Base-by-base conservation (phyloP, 208 protist species). In the Trypanosoma congolense region DNA sequence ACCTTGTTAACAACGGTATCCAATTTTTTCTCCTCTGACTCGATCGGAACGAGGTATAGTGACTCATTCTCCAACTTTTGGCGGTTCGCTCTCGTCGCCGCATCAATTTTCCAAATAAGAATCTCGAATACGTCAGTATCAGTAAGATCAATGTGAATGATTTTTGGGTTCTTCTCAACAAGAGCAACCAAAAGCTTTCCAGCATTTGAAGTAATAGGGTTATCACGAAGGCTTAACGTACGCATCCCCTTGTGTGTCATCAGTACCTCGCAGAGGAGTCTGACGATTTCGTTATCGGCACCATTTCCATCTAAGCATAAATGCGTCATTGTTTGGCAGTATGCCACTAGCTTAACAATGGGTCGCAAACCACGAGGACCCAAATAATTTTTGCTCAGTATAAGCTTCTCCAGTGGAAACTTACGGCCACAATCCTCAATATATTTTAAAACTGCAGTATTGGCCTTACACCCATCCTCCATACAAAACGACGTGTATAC, bases 241-340 rank as follows among this genome's bases (percentile, higher is more conserved):
- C 70, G 41, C 28, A 92, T 45, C 48, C 83, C 70, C 38, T 84
- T 52, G 74, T 96, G 90, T n/a, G 44, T 56, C 61, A 78, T 44
- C 8, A 92, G 61, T 43, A 88, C 83, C 1, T 54, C 68, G 55
- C 77, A 93, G 16, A 94, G 76, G 21, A 43, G 16, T 2, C 63
- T 44, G 4, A 94, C 85, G 14, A 73, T 75, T 30, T 75, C 72
- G 65, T 96, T 96, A 62, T 74, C 66, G n/a, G 78, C 76, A 1
- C 90, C 90, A 64, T 96, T 96, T 44, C 70, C 72, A 21, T 82
- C 73, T 0, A 96, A 52, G 57, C 90, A 78, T 29, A 96, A 64
- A n/a, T 57, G 55, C 6, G 65, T 77, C 21, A 93, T 65, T 2
- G 87, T 90, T 61, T 92, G 78, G 51, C 80, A 92, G 56, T 79